Evolutionary conservation across 169 alveolate genomes (phyloP), one percentile per base, ranked within the genome.

Genomic region (Plasmodium blacklocki): DNA sequence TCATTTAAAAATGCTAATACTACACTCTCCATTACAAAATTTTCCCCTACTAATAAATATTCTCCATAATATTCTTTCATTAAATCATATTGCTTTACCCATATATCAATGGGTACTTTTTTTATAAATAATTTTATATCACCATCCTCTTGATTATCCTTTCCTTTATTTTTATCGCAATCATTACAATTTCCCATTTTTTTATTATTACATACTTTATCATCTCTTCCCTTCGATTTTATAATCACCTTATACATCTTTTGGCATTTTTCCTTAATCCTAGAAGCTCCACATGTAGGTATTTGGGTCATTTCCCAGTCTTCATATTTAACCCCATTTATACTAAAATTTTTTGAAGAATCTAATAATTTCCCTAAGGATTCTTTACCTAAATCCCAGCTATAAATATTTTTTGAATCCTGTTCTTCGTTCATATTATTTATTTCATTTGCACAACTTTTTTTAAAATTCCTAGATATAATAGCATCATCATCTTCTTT

Each of bases 1-100:
- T 74, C 88, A 74, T 63, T 74, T 50, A 74, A 32, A 32, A 93
- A 94, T 43, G 96, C 95, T 29, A 92, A 88, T 4, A 93, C 89
- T n/a, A 96, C 94, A 7, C 96, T 96, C 45, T 94, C 96, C 92
- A 91, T 92, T 2, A 94, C 96, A 70, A 93, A 94, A 59, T 94
- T 94, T 18, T 94, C 96, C 12, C 96, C 96, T 78, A 93, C 96
- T 9, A 95, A 91, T 45, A 94, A 88, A 60, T 89, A 94, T 49
- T 86, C 92, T 2, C 96, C 96, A 29, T 93, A 93, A 85, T 86
- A 94, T 47, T 91, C 74, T 68, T 75, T 92, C 67, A 88, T 88
- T 71, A 86, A 71, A 63, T 76, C 85, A 92, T 91, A 93, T 52
- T 94, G 96, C 56, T 93, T 86, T 39, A 80, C 54, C 96, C 96